Base-by-base conservation (phyloP, 768 basidiomycete species). In the Xerocomellus intermedius region DNA sequence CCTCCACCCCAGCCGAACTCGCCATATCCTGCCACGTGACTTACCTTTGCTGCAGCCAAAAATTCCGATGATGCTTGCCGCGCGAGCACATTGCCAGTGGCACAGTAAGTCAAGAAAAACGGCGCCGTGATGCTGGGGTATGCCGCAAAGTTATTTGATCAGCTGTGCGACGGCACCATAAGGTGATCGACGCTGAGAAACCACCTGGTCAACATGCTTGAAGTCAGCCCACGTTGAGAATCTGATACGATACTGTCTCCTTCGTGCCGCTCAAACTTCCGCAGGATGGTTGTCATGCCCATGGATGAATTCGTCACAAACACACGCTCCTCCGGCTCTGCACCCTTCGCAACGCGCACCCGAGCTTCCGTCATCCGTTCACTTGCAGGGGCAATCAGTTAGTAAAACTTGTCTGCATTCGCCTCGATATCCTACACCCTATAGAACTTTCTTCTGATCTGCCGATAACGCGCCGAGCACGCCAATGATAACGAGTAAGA, bases 221-320 rank as follows among this genome's bases (percentile, higher is more conserved):
- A 43, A 17, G 8, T 16, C 19, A 8, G 19, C 13, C 8, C 37
- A 28, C 14, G 9, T 30, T 17, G 19, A 43, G 22, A 50, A 32
- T 58, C 39, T 16, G 39, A 49, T 12, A 45, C 3, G n/a, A 45
- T 30, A 16, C 14, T 62, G 66, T 91, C 88, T 2, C 78, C 87
- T 14, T 79, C 69, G 30, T 79, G 73, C 87, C 86, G 89, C 30
- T 81, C 74, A 36, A 91, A 74, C 55, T 87, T 87, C 38, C 79
- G 69, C 22, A 87, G 63, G 41, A 91, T 74, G 8, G 81, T 86
- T 60, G 86, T 85, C 38, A 90, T 60, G 3, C 54, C 45, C 52
- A 55, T 32, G 24, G 30, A 26, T 5, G 51, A 43, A 33, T 55
- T 56, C 39, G 30, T 36, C 14, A 57, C 44, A n/a, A 81, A 66